These are phyloP conservation scores for Steccherinum ochraceum DNA, from an alignment of 768 basidiomycete genomes.

Conservation along the genomic window DNA sequence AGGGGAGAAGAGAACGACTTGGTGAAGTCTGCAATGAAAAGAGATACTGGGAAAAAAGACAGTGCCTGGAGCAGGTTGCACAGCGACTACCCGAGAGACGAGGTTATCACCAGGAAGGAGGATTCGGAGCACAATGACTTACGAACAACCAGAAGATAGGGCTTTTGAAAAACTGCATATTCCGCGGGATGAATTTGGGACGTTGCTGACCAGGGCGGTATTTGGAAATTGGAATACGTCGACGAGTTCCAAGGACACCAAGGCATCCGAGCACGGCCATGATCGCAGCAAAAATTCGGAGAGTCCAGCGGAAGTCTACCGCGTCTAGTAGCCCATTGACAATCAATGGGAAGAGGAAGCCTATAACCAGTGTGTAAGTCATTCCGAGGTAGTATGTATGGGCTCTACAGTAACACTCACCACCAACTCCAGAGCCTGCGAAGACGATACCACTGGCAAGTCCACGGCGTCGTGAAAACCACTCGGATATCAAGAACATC, in stretches of 20 bases:
- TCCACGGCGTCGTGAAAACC: constrained; percentile 26
- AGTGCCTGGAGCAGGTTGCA: constrained; percentile 17
- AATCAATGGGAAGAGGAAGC: constrained; percentile 16
- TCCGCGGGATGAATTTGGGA: constrained; percentile 14
- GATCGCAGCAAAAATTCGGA: constrained; percentile 15
- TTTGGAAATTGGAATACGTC: constrained; percentile 17
- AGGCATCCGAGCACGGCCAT: constrained; percentile 11
- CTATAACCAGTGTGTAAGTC: neutral
- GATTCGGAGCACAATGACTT: constrained; percentile 7
- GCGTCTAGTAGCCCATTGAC: constrained; percentile 12
- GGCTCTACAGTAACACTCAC: too few relatives aligned
- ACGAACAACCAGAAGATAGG: constrained; percentile 18
- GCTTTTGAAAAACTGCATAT: constrained; percentile 15
- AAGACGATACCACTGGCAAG: constrained; percentile 28
- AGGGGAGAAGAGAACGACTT: constrained; percentile 14
- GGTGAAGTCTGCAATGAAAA: constrained; percentile 18
- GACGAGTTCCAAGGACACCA: constrained; percentile 13
- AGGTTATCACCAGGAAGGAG: too few relatives aligned
- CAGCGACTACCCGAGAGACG: constrained; percentile 10
- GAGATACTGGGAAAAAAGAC: constrained; percentile 20
- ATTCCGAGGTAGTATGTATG: too few relatives aligned
- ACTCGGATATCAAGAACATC: constrained; percentile 25
- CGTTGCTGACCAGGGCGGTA: constrained; percentile 10
- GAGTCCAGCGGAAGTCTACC: constrained; percentile 15
- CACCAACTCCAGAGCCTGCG: constrained; percentile 21